These are phyloP conservation scores for Nannochloropsis gaditana DNA, from an alignment of 108 stramenopile genomes.

Conservation along the genomic window DNA sequence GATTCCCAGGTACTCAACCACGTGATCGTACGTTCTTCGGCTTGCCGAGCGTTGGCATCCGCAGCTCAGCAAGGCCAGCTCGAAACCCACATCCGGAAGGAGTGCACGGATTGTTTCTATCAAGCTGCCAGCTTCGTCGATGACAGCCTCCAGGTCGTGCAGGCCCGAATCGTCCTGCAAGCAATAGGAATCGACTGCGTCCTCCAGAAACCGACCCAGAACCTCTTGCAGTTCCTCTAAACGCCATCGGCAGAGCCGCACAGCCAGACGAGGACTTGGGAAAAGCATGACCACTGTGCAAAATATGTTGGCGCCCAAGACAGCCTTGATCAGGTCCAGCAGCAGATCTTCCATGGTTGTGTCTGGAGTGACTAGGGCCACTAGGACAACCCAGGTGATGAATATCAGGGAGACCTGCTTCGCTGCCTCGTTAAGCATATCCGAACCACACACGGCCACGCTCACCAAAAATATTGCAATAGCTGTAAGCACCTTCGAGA, in stretches of 20 bases:
- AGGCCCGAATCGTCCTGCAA: conserved; percentile 14
- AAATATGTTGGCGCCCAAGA: neutral
- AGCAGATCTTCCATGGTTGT: neutral
- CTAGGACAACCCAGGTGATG: neutral
- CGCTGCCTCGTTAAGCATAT: neutral
- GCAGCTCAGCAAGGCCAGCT: neutral
- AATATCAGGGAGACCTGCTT: neutral
- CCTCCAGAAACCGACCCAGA: neutral
- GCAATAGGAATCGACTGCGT: conserved; percentile 19
- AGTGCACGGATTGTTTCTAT: neutral
- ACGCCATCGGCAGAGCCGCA: neutral
- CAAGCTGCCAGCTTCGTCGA: neutral
- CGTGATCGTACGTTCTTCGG: neutral
- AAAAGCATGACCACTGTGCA: neutral
- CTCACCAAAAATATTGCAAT: neutral
- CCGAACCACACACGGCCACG: neutral
- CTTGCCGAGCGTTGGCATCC: neutral
- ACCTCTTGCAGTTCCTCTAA: neutral
- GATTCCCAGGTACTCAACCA: neutral
- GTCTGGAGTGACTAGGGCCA: neutral
- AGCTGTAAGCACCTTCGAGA: neutral
- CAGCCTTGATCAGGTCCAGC: neutral
- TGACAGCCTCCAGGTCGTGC: neutral
- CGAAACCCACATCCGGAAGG: neutral
- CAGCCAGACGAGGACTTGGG: neutral